Evolutionary conservation across 1,284 basidiomycete species (phyloP).

Genomic region (Nidula niveotomentosa): DNA sequence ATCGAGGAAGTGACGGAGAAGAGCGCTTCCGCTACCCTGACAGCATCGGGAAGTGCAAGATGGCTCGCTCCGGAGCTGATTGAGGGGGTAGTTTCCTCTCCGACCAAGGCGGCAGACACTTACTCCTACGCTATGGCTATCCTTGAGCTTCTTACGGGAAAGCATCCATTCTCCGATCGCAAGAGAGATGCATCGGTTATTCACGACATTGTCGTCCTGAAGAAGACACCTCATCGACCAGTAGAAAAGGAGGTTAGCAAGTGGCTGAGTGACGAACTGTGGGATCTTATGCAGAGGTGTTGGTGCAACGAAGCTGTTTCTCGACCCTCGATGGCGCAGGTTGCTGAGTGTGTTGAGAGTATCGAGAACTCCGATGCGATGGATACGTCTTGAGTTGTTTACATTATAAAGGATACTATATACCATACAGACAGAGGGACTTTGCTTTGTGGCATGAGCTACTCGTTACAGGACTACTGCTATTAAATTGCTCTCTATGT

Average conservation of each 20-base stretch:
- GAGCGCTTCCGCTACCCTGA: conserved; percentile 39
- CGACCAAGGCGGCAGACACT: conserved; percentile 45
- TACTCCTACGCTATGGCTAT: conserved; percentile 61
- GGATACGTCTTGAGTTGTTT: not conserved
- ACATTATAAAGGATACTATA: too few species aligned
- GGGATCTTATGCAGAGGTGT: conserved; percentile 41
- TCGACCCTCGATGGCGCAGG: conserved; percentile 34
- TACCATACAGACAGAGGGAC: too few species aligned
- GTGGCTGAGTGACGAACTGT: conserved; percentile 45
- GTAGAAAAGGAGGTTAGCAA: conserved; percentile 19
- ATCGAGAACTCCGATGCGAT: not conserved
- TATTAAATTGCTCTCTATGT: too few species aligned
- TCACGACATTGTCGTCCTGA: conserved; percentile 33
- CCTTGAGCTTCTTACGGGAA: conserved; percentile 51
- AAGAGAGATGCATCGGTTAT: conserved; percentile 49
- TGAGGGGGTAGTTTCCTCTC: conserved; percentile 31
- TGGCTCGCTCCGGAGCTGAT: conserved; percentile 63
- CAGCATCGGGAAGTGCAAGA: conserved; percentile 41
- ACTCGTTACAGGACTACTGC: too few species aligned
- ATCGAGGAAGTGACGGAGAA: conserved; percentile 51
- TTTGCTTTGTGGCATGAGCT: too few species aligned
- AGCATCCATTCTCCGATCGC: conserved; percentile 44
- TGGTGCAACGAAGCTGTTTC: conserved; percentile 34
- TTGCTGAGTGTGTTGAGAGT: conserved; percentile 17
- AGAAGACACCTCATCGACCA: conserved; percentile 38